Base-by-base conservation (phyloP, 768 basidiomycete species). In the Bullera alba region DNA sequence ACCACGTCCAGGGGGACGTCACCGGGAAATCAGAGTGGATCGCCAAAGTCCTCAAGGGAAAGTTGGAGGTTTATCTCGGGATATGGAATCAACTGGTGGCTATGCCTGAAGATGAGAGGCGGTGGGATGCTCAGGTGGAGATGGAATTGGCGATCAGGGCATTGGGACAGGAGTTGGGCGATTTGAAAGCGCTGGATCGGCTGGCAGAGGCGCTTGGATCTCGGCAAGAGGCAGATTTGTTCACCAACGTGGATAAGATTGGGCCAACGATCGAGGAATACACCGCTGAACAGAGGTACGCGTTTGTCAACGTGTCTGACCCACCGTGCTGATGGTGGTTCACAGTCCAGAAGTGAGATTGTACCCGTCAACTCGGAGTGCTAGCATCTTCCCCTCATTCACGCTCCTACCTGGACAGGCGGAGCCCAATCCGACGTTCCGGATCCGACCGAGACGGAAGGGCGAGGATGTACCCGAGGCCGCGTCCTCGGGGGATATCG, bases 101-200 rank as follows among this genome's bases (percentile, higher is more conserved):
- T 26, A 22, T 23, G 28, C 27, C 35, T 14, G 38, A 43, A 42
- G 39, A 45, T 10, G 28, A 39, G 10, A 48, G 39, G 46, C 47
- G 25, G 5, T 53, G 39, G 37, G 48, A 36, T 34, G 42, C 43
- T 14, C 21, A 22, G 8, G 42, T 30, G 42, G 36, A 44, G n/a
- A 32, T 62, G 16, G 50, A 50, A 22, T 16, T 5, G 43, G 22
- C 34, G 28, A 29, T 54, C 17, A 38, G 35, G 21, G 19, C 43
- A 15, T 23, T 67, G 19, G 51, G 52, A 48, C 39, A 17, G n/a
- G 50, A 53, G 17, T 43, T 67, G 37, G 46, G 28, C 22, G 58
- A 55, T 14, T 25, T 67, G 37, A 61, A 60, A 26, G 49, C 17
- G 3, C 35, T 67, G 37, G 65, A 67, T 53, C 57, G 53, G 29